Evolutionary conservation across 2,329 filamentous ascomycete genomes (phyloP).

Genomic region (Fusarium sp.): DNA sequence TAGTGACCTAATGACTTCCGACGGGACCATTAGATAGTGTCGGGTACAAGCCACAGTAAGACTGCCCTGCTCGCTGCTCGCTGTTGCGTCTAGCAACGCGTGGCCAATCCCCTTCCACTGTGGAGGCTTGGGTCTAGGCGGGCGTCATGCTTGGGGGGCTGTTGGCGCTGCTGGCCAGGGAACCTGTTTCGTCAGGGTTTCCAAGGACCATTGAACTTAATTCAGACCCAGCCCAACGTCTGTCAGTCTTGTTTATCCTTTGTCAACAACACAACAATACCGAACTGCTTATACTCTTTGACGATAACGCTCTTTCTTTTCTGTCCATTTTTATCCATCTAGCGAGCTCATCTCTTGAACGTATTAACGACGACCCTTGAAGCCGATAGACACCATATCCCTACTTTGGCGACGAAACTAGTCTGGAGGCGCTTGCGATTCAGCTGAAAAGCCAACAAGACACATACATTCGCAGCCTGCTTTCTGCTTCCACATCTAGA

Average conservation of each 20-base stretch:
- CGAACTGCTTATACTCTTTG: constrained; percentile 7
- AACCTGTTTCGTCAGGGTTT: constrained; percentile 47
- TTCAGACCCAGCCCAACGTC: constrained; percentile 29
- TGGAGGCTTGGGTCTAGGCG: constrained; percentile 29
- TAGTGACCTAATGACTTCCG: not conserved
- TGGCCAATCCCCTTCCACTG: constrained; percentile 14
- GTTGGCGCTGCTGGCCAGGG: constrained; percentile 27
- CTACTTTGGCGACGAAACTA: constrained; percentile 18
- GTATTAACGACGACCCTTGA: constrained; percentile 32
- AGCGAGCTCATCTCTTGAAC: constrained; percentile 12
- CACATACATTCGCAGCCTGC: constrained; percentile 20
- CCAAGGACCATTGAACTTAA: constrained; percentile 34
- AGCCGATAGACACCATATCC: constrained; percentile 17
- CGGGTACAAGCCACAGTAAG: constrained; percentile 30
- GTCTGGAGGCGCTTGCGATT: constrained; percentile 31
- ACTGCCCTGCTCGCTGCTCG: constrained; percentile 10
- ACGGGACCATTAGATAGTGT: not conserved
- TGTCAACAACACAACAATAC: constrained; percentile 21
- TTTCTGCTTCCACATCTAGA: constrained; percentile 1
- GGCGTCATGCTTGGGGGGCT: constrained; percentile 32
- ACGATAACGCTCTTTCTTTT: constrained; percentile 32
- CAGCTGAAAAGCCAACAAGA: constrained; percentile 37
- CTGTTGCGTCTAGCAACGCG: constrained; percentile 45
- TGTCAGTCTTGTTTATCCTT: constrained; percentile 8
- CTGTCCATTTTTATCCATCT: constrained; percentile 11